These are phyloP conservation scores for Nyssa sinensis DNA, from an alignment of 148 eudicot genomes.

Conservation along the genomic window DNA sequence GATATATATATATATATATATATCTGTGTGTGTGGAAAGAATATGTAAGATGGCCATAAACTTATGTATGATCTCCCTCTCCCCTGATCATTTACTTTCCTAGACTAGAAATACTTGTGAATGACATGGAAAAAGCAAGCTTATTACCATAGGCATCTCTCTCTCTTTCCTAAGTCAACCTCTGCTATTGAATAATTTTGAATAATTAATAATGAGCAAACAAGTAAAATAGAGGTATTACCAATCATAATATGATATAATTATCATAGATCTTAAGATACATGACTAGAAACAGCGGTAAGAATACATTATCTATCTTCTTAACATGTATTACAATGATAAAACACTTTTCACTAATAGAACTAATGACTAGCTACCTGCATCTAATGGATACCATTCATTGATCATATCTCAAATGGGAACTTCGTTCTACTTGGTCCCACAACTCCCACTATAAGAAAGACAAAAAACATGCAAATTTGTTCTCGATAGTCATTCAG, in stretches of 20 bases:
- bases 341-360: not conserved
- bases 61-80: not conserved
- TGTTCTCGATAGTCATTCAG: not conserved
- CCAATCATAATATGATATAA: slow-evolving; percentile 10
- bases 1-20: too few species aligned
- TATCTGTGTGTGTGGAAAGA: too few species aligned
- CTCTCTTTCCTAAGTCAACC: not conserved
- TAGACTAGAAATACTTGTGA: not conserved
- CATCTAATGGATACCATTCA: slow-evolving; percentile 5
- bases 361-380: not conserved
- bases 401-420: not conserved
- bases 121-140: slow-evolving; percentile 13
- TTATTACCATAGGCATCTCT: not conserved
- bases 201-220: not conserved
- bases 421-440: not conserved
- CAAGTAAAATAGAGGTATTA: not conserved
- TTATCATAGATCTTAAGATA: not conserved
- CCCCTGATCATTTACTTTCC: not conserved
- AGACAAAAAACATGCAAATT: not conserved
- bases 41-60: not conserved
- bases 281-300: slow-evolving; percentile 3
- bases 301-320: not conserved
- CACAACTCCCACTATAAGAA: not conserved
- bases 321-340: not conserved
- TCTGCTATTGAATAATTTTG: not conserved